These are phyloP conservation scores for Centrapalus pauciflorus DNA, from an alignment of 129 eudicot genomes.

Conservation along the genomic window DNA sequence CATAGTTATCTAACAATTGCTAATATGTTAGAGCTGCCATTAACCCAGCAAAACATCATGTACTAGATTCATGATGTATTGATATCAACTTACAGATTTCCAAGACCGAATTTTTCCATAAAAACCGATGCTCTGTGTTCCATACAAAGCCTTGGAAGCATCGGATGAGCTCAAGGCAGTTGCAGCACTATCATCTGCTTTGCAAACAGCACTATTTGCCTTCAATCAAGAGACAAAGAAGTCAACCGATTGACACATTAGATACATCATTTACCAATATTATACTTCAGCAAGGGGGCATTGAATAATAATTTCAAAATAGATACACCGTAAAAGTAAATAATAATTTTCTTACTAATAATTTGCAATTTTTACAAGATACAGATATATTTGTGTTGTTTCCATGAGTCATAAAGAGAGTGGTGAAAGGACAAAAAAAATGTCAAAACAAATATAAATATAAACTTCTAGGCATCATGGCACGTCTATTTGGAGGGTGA, in stretches of 20 bases:
- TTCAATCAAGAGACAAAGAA: conserved; percentile 32
- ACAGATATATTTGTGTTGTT: too few relatives aligned
- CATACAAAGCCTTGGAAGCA: conserved; percentile 81
- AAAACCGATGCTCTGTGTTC: conserved; percentile 85
- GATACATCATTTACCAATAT: neutral
- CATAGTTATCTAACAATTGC: neutral
- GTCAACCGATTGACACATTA: conserved; percentile 1
- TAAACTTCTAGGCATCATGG: too few relatives aligned
- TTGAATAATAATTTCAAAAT: neutral
- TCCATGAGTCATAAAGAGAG: too few relatives aligned
- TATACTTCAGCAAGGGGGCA: neutral
- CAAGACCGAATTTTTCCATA: conserved; percentile 90
- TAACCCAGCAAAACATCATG: neutral
- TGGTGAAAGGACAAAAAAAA: too few relatives aligned
- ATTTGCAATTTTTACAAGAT: neutral
- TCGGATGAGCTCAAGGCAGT: conserved; percentile 71
- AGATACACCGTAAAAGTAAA: neutral
- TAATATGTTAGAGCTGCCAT: neutral
- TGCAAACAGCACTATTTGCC: conserved; percentile 97
- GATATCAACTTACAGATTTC: conserved; percentile 79
- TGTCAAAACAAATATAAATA: too few relatives aligned
- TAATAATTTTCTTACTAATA: neutral
- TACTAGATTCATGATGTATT: neutral
- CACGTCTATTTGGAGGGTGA: too few relatives aligned
- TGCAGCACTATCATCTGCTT: conserved; percentile 91